Evolutionary conservation across 2,329 filamentous ascomycete species (phyloP).

Genomic region (Cytospora paraplurivora): DNA sequence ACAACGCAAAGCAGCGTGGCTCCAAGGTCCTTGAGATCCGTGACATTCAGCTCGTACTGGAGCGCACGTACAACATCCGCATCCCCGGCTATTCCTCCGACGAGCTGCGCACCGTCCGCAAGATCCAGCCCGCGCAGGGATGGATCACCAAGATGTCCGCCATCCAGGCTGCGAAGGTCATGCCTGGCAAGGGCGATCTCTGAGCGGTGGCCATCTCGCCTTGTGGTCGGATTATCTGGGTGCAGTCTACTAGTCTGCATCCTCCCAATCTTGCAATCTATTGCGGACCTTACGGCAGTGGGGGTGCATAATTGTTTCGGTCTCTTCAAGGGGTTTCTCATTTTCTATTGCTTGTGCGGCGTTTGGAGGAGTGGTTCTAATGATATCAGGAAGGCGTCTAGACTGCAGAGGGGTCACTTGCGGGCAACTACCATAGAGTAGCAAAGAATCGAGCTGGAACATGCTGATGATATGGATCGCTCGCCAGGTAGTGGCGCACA

Average conservation of each 20-base stretch:
- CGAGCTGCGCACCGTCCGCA: constrained; percentile 90
- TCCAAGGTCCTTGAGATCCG: constrained; percentile 88
- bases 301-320: background rate
- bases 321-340: background rate
- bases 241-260: background rate
- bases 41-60: constrained; percentile 79
- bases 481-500: background rate
- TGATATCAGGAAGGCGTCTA: background rate
- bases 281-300: background rate
- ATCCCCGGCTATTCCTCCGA: constrained; percentile 94
- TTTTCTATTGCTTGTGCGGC: background rate
- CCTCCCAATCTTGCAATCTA: background rate
- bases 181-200: constrained; percentile 60
- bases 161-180: constrained; percentile 89
- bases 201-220: constrained; percentile 31
- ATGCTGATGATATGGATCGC: background rate
- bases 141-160: constrained; percentile 99
- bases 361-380: background rate
- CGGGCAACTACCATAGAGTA: background rate
- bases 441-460: background rate
- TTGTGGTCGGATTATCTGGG: background rate
- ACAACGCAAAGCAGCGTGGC: constrained; percentile 88
- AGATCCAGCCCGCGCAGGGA: constrained; percentile 81
- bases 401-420: background rate
- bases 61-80: constrained; percentile 85